Base-by-base conservation (phyloP, 2,329 filamentous ascomycete genomes). In the Pyrenophora seminiperda region DNA sequence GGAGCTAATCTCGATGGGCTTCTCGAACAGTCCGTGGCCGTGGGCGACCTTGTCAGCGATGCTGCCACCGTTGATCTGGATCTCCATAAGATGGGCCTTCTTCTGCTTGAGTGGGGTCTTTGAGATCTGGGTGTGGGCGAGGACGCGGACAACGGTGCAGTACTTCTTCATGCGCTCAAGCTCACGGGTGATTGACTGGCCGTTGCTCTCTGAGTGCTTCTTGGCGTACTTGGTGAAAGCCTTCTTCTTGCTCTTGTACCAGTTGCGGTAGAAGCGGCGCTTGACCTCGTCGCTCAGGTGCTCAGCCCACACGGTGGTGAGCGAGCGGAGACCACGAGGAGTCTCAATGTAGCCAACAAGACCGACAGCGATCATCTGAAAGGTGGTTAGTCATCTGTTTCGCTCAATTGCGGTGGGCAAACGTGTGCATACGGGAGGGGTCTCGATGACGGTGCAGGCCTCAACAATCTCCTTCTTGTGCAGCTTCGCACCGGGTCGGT, bases 181-280 rank as follows among this genome's bases (percentile, higher is more conserved):
- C 82, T 99, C 94, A 77, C 90, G 90, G 79, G 89, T 91, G 83
- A 97, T 89, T 75, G 90, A 91, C 70, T 90, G 82, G 74, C 91
- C 92, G 81, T 80, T 89, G 83, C 81, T 88, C 84, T 97, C 93
- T 63, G 93, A 91, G 88, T 97, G 91, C 88, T 96, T 93, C 91
- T 97, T 99, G 84, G 94, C 91, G 83, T 99, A 99, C 86, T 96
- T 97, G 86, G 94, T 99, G 85, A 99, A 99, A 61, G 94, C 94
- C 93, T 99, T 99, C 91, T 97, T 97, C 92, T 99, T 99, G 86
- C 87, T 91, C 89, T 96, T 96, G 90, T 99, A 99, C 94, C 94
- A 99, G 89, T 99, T 99, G 91, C 97, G 97, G 90, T 99, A 99
- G 91, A 99, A 99, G 77, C 94, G 90, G 75, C 94, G 90, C 89